Base-by-base conservation (phyloP, 495 filamentous ascomycete genomes). In the Cercophora samala region DNA sequence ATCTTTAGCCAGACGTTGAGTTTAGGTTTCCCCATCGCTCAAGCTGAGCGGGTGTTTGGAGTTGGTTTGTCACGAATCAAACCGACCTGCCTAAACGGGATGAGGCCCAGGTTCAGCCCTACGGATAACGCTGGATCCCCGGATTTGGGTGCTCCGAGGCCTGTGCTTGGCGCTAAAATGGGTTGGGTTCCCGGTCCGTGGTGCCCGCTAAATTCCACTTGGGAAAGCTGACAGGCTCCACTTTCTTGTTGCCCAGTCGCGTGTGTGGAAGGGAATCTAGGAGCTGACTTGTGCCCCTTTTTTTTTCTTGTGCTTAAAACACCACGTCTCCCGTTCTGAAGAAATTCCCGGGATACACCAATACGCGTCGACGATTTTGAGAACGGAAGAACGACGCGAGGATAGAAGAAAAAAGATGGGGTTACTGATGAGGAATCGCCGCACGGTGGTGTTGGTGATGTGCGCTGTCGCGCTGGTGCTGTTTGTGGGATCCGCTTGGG, bases 41-140 rank as follows among this genome's bases (percentile, higher is more conserved):
- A 29, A 29, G 26, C 37, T 46, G 9, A 11, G 9, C 13, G 37
- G 15, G 9, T 46, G 8, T 46, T 9, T 46, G 37, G 37, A 46
- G 37, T 46, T 46, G 6, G 37, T 46, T 46, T 46, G 37, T 46
- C 37, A 46, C 13, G 37, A 17, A 46, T 46, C 37, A 17, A 46
- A 46, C 8, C 37, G 37, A 46, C 37, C 37, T 46, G 37, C 37
- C 37, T 46, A 46, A 46, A 13, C 1, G 15, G 37, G 37, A 46
- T 17, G 37, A 46, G 25, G 22, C 37, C n/a, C 24, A 63, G 42
- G 56, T 58, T 68, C 66, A 68, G 66, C 66, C 66, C 66, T 68
- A 63, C 42, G 62, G 22, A 54, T 18, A 6, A 54, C 6, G n/a
- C 22, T 55, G 37, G 37, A 29, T 17, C 37, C 37, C 37, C 37